Conservation (phyloP, 768 basidiomycete species). For the Mycena latifolia region DNA sequence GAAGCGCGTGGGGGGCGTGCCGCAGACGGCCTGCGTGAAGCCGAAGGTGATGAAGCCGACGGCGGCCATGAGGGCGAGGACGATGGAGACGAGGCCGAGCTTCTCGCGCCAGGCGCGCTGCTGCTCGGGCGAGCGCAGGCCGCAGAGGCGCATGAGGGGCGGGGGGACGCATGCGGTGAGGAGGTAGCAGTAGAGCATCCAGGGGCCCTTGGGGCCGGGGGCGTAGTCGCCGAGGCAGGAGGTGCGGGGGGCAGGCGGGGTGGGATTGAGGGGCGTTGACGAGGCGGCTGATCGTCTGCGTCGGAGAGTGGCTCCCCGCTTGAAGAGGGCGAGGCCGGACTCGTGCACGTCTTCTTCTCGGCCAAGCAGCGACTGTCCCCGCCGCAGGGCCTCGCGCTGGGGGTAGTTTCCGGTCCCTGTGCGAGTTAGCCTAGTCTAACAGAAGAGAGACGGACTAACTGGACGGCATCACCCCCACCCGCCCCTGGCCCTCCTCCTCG, state of each 20-base stretch:
- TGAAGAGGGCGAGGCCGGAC: constrained; percentile 93
- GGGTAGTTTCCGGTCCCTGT: constrained; percentile 89
- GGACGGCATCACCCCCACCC: constrained; percentile 82
- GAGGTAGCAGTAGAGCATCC: constrained; percentile 95
- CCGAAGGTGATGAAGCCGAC: constrained; percentile 99
- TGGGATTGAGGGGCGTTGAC: constrained; percentile 50
- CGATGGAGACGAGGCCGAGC: constrained; percentile 90
- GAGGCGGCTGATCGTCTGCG: constrained; percentile 69
- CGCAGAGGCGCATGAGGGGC: constrained; percentile 80
- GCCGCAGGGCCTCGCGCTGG: constrained; percentile 67
- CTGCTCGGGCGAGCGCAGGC: constrained; percentile 90
- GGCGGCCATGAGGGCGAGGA: constrained; percentile 85
- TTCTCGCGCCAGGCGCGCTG: constrained; percentile 99
- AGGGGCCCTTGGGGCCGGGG: constrained; percentile 92
- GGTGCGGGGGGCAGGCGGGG: constrained; percentile 51
- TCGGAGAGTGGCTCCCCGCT: constrained; percentile 83
- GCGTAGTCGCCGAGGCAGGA: constrained; percentile 78
- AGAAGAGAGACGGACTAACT: constrained; percentile 63
- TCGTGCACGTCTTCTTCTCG: constrained; percentile 94
- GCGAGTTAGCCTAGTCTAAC: too few species aligned
- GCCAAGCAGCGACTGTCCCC: constrained; percentile 91
- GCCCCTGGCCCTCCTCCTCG: constrained; percentile 73
- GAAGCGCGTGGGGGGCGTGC: constrained; percentile 85
- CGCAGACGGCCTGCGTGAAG: constrained; percentile 95
- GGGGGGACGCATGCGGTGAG: constrained; percentile 88